Conservation (phyloP, 2,329 filamentous ascomycete genomes). For the Aspergillus sp. region DNA sequence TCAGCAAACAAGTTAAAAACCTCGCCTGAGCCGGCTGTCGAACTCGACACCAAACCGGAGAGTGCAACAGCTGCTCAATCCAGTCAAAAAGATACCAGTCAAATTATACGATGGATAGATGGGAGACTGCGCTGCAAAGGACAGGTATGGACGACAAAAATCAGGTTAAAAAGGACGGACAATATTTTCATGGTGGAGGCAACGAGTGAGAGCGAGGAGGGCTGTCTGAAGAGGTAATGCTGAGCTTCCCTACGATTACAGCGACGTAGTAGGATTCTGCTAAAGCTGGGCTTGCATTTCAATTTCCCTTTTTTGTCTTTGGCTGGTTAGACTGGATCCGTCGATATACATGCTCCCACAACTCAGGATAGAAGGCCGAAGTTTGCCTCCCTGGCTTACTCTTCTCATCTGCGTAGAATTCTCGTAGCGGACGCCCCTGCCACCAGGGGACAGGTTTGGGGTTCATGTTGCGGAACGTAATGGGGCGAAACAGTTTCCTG, state of each 20-base stretch:
- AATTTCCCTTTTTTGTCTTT: slow-evolving; percentile 7
- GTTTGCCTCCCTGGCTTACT: slow-evolving; percentile 38
- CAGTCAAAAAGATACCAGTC: no score
- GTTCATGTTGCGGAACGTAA: slow-evolving; percentile 40
- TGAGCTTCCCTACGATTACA: slow-evolving; percentile 4
- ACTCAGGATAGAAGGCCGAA: slow-evolving; percentile 40
- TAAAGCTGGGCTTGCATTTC: no score
- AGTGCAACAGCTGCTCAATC: no score
- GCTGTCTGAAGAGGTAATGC: not conserved
- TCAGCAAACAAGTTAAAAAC: no score
- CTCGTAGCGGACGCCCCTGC: slow-evolving; percentile 31
- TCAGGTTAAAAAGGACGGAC: no score
- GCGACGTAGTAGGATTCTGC: not conserved
- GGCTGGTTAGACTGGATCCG: slow-evolving; percentile 32
- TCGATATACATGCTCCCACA: slow-evolving; percentile 43
- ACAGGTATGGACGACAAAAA: no score
- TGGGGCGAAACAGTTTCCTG: slow-evolving; percentile 35
- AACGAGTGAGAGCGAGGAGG: no score
- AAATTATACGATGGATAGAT: no score
- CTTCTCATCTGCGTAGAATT: slow-evolving; percentile 39
- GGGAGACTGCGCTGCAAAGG: no score
- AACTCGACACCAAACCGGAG: no score
- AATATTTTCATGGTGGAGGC: no score
- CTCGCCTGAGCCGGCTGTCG: no score
- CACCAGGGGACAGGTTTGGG: slow-evolving; percentile 36